phyloP scores from a whole-genome alignment of 1,139 yeast species.

The Pichia cactophila region DNA sequence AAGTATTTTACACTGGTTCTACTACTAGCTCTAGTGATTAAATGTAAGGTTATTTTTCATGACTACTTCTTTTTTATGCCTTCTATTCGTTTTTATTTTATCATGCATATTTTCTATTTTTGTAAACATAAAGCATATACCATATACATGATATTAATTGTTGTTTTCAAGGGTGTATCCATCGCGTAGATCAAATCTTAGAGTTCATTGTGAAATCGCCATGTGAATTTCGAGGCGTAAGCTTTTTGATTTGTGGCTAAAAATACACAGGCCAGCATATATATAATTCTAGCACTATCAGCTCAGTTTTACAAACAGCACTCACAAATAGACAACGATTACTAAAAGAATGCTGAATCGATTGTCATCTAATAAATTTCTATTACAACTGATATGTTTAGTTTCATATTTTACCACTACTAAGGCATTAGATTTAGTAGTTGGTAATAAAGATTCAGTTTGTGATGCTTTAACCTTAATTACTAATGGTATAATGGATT shows the following conservation, averaged over 20 bases:
- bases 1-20: slow-evolving; percentile 6
- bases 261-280: no score
- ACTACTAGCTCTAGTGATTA: background rate
- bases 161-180: no score
- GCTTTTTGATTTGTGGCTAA: background rate
- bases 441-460: slow-evolving; percentile 27
- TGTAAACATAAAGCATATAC: background rate
- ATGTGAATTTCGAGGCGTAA: background rate
- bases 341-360: background rate
- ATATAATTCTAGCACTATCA: no score
- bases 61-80: background rate
- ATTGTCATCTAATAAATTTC: background rate
- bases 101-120: background rate
- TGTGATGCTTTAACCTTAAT: slow-evolving; percentile 49
- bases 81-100: background rate
- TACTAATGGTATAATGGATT: slow-evolving; percentile 60
- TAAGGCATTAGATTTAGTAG: slow-evolving; percentile 14
- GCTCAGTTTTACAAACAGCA: no score
- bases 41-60: background rate
- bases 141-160: no score
- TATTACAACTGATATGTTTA: background rate
- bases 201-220: no score
- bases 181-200: no score
- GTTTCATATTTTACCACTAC: background rate
- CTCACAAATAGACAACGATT: background rate